Conservation (phyloP, 306 rosid species). For the Lotus japonicus region DNA sequence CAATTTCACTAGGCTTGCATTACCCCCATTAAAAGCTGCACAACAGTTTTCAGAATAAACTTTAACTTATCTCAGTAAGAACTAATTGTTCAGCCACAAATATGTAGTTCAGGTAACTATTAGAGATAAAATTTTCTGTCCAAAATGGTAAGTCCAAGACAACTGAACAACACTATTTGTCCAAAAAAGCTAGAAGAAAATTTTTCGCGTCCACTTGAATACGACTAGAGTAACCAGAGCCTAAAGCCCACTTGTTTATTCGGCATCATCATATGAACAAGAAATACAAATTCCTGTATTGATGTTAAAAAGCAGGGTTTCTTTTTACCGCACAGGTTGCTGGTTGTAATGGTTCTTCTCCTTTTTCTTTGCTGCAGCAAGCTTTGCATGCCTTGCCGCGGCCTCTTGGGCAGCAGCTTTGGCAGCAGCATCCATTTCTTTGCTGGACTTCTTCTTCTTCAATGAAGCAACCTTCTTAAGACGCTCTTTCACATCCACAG, state of each 20-base stretch:
- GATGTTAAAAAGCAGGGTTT: slow-evolving; percentile 23
- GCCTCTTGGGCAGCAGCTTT: slow-evolving; percentile 90
- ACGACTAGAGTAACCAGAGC: slow-evolving; percentile 40
- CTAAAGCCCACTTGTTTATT: slow-evolving; percentile 51
- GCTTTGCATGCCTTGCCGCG: slow-evolving; percentile 76
- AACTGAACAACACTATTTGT: slow-evolving; percentile 1
- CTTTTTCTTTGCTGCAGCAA: slow-evolving; percentile 88
- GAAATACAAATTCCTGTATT: slow-evolving; percentile 50
- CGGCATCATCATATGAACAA: slow-evolving; percentile 56
- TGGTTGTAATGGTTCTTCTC: slow-evolving; percentile 95
- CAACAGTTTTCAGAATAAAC: slow-evolving; percentile 11
- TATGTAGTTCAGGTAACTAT: slow-evolving; percentile 27
- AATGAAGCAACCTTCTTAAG: slow-evolving; percentile 64
- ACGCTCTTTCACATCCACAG: slow-evolving; percentile 74
- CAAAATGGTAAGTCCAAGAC: slow-evolving; percentile 14
- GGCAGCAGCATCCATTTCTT: slow-evolving; percentile 81
- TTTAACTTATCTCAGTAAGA: slow-evolving; percentile 7
- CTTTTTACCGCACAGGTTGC: slow-evolving; percentile 79
- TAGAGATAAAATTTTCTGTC: slow-evolving; percentile 28
- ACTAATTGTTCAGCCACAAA: slow-evolving; percentile 19
- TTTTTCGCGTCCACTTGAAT: slow-evolving; percentile 40
- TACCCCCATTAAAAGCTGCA: not conserved
- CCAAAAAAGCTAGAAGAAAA: slow-evolving; percentile 30
- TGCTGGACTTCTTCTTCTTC: slow-evolving; percentile 82
- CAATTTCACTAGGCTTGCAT: no score